Evolutionary conservation across 2,329 filamentous ascomycete species (phyloP).

Genomic region (Botrytis hyacinthi): DNA sequence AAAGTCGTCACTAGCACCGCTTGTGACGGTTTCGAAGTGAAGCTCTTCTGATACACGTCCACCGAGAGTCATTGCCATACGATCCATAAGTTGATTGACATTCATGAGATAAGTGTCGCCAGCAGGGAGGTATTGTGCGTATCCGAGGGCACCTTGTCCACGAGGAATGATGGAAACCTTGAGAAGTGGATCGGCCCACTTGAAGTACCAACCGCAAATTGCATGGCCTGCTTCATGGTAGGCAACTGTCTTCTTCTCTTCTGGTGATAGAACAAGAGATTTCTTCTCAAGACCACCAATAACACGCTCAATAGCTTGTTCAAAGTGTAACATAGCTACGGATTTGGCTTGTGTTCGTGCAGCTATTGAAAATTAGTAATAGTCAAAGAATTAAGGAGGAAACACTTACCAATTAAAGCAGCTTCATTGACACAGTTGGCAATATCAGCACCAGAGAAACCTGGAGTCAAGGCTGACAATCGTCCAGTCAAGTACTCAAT

Average conservation of each 20-base stretch:
- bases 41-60: slow-evolving; percentile 94
- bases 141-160: slow-evolving; percentile 88
- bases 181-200: slow-evolving; percentile 91
- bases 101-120: slow-evolving; percentile 95
- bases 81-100: slow-evolving; percentile 93
- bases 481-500: slow-evolving; percentile 83
- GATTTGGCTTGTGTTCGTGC: slow-evolving; percentile 77
- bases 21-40: slow-evolving; percentile 95
- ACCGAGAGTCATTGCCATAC: slow-evolving; percentile 98
- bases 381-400: background rate
- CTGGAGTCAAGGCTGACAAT: slow-evolving; percentile 87
- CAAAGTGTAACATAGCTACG: slow-evolving; percentile 88
- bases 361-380: slow-evolving; percentile 55
- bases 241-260: slow-evolving; percentile 93
- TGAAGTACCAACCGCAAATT: slow-evolving; percentile 97
- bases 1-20: slow-evolving; percentile 94
- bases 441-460: slow-evolving; percentile 96
- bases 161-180: slow-evolving; percentile 99
- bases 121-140: slow-evolving; percentile 93
- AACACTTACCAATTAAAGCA: slow-evolving; percentile 78
- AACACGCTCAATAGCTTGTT: slow-evolving; percentile 95
- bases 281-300: slow-evolving; percentile 97
- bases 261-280: slow-evolving; percentile 85
- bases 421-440: slow-evolving; percentile 98
- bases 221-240: slow-evolving; percentile 98